These are phyloP conservation scores for Allium cepa DNA, from an alignment of 106 monocot species.

Conservation along the genomic window DNA sequence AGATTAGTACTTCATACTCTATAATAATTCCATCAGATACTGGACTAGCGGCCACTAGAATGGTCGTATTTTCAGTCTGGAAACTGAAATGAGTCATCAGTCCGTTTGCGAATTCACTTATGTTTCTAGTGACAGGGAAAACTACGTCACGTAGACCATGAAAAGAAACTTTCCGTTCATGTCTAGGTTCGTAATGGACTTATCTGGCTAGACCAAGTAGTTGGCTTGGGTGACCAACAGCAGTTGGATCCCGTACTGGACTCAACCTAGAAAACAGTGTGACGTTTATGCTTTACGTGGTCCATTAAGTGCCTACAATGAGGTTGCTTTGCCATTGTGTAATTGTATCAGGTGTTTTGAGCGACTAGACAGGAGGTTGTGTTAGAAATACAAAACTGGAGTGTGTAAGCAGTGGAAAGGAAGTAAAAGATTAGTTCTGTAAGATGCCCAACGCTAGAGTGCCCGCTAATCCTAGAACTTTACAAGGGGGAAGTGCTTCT, in stretches of 20 bases:
- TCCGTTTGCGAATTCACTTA: slow-evolving; percentile 12
- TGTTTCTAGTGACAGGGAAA: slow-evolving; percentile 8
- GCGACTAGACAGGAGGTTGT: slow-evolving; percentile 9
- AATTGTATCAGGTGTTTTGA: slow-evolving; percentile 17
- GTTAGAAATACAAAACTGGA: slow-evolving; percentile 10
- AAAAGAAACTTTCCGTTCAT: slow-evolving; percentile 8
- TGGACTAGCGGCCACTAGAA: slow-evolving; percentile 18
- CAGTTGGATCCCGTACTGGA: neutral
- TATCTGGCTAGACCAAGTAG: slow-evolving; percentile 40
- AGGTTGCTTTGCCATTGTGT: slow-evolving; percentile 13
- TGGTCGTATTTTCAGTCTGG: slow-evolving; percentile 13
- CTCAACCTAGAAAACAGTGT: slow-evolving; percentile 25
- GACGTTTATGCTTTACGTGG: slow-evolving; percentile 34
- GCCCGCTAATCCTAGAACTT: slow-evolving; percentile 3
- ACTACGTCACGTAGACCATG: slow-evolving; percentile 34
- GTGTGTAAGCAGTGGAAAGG: neutral
- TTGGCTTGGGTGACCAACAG: slow-evolving; percentile 13
- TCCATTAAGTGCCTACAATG: slow-evolving; percentile 22
- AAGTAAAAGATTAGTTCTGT: slow-evolving; percentile 12
- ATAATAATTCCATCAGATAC: slow-evolving; percentile 10
- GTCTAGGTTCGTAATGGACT: slow-evolving; percentile 34
- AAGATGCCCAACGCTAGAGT: slow-evolving; percentile 4
- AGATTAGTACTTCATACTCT: slow-evolving; percentile 9
- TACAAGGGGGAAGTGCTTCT: neutral
- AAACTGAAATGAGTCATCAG: slow-evolving; percentile 8